Evolutionary conservation across 1,284 basidiomycete species (phyloP).

Genomic region (Ganoderma meredithae): DNA sequence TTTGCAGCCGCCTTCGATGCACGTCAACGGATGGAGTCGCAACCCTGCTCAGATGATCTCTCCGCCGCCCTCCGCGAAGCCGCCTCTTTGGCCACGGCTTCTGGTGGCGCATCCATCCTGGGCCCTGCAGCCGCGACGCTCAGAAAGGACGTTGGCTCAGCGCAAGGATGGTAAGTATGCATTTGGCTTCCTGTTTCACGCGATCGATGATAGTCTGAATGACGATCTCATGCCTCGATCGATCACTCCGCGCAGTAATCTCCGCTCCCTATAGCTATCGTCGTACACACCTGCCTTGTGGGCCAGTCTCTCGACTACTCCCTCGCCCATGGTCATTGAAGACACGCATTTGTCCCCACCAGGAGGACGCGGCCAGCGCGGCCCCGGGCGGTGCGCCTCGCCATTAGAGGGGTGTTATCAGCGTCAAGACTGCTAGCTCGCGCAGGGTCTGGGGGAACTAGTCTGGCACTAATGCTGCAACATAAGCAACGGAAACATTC

Average conservation of each 20-base stretch:
- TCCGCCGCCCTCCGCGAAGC: slow-evolving; percentile 12
- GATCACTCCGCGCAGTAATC: slow-evolving; percentile 23
- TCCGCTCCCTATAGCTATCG: slow-evolving; percentile 12
- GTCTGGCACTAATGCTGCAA: neutral
- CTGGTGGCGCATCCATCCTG: neutral
- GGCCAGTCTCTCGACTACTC: neutral
- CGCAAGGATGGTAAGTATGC: neutral
- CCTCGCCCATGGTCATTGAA: neutral
- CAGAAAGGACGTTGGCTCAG: neutral
- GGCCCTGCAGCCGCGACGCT: neutral
- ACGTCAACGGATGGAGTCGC: slow-evolving; percentile 19
- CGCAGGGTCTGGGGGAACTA: neutral
- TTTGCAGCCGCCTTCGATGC: slow-evolving; percentile 19
- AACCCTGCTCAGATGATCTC: slow-evolving; percentile 10
- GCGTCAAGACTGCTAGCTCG: neutral
- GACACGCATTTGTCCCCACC: neutral
- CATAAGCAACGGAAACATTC: neutral
- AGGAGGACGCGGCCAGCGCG: neutral
- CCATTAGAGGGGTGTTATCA: neutral
- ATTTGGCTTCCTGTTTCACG: neutral
- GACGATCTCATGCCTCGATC: slow-evolving; percentile 24
- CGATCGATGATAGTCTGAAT: slow-evolving; percentile 11
- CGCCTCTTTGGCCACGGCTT: neutral
- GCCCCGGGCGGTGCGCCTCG: neutral
- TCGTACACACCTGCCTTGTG: neutral